These are phyloP conservation scores for Pythium aphanidermatum DNA, from an alignment of 352 stramenopile genomes.

Conservation along the genomic window DNA sequence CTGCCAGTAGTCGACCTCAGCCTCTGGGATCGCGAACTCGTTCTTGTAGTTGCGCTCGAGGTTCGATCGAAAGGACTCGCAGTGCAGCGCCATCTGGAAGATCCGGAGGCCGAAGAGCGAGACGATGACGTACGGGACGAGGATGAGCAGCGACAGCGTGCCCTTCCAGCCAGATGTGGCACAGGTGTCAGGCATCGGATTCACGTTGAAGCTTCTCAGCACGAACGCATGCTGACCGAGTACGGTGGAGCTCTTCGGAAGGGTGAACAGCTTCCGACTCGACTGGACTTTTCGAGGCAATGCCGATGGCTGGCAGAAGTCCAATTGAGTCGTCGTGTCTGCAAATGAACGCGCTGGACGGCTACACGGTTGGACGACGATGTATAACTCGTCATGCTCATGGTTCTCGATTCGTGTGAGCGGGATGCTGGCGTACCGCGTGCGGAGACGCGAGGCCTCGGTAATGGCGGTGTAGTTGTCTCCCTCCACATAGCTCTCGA, in stretches of 20 bases:
- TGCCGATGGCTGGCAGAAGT: constrained; percentile 31
- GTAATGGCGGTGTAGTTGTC: constrained; percentile 36
- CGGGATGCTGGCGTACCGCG: constrained; percentile 40
- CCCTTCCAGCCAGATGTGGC: constrained; percentile 38
- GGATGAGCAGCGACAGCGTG: constrained; percentile 44
- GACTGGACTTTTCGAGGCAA: constrained; percentile 36
- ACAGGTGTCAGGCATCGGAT: constrained; percentile 56
- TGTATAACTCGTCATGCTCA: constrained; percentile 46
- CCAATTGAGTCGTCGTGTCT: not conserved
- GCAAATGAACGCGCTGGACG: constrained; percentile 7
- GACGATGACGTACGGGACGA: constrained; percentile 49
- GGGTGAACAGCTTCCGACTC: constrained; percentile 38
- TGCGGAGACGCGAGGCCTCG: constrained; percentile 30
- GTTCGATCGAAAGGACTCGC: constrained; percentile 54
- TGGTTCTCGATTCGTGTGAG: constrained; percentile 41
- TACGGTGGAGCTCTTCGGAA: constrained; percentile 17
- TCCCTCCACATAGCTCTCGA: constrained; percentile 39
- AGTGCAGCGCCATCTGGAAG: constrained; percentile 50
- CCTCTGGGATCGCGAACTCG: constrained; percentile 45
- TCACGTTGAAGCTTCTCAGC: constrained; percentile 33
- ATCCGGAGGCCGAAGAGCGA: constrained; percentile 47
- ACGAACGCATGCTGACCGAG: not conserved
- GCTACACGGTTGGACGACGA: constrained; percentile 57
- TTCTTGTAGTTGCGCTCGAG: constrained; percentile 53
- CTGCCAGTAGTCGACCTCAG: constrained; percentile 72